Evolutionary conservation across 805 yeast genomes (phyloP).

Genomic region (Myxozyma kluyveri): DNA sequence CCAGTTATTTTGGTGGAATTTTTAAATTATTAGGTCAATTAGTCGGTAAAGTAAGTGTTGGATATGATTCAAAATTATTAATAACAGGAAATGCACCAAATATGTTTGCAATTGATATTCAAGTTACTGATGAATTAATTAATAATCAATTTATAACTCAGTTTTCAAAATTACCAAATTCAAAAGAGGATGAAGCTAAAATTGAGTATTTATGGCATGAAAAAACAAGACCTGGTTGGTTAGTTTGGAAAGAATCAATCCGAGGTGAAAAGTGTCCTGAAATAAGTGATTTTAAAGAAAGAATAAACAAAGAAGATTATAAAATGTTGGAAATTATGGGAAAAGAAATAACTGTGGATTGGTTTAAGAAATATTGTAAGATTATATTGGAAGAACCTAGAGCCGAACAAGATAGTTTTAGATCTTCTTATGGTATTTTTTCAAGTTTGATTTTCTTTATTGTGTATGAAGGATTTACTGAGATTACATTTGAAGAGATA

Average conservation of each 20-base stretch:
- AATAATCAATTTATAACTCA: conserved; percentile 49
- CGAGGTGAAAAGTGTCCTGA: conserved; percentile 36
- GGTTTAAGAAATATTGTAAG: conserved; percentile 55
- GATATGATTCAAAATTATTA: conserved; percentile 49
- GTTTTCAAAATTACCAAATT: conserved; percentile 36
- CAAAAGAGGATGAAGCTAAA: no score
- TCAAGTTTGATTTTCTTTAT: conserved; percentile 52
- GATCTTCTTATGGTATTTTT: conserved; percentile 61
- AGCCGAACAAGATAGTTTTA: conserved; percentile 58
- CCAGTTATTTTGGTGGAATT: conserved; percentile 59
- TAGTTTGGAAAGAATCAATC: conserved; percentile 66
- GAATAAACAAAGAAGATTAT: conserved; percentile 40
- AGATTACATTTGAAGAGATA: conserved; percentile 51
- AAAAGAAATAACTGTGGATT: conserved; percentile 48
- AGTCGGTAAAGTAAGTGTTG: conserved; percentile 45
- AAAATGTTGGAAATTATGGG: conserved; percentile 47
- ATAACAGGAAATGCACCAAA: conserved; percentile 22
- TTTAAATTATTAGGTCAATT: conserved; percentile 52
- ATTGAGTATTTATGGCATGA: conserved; percentile 61
- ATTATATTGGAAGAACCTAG: conserved; percentile 59
- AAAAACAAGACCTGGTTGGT: conserved; percentile 60
- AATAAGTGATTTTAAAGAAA: conserved; percentile 5
- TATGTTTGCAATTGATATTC: conserved; percentile 42
- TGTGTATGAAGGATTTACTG: conserved; percentile 45
- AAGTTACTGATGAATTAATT: conserved; percentile 46